Evolutionary conservation across 768 basidiomycete genomes (phyloP), one percentile per base, ranked within the genome.

Genomic region (Tulasnella calospora): DNA sequence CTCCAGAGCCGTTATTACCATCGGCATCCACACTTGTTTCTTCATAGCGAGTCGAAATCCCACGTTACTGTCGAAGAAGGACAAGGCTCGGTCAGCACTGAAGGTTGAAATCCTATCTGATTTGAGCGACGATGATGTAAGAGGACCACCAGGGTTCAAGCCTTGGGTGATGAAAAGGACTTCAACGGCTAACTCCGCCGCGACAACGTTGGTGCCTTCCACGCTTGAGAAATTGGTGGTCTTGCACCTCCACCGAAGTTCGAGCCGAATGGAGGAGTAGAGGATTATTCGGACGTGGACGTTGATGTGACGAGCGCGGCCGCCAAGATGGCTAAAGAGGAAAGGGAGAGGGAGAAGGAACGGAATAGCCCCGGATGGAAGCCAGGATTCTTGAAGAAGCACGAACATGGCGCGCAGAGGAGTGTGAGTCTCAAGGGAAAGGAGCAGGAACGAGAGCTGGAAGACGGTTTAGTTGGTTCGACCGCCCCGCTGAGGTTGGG

Each of bases 211-310:
- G 51, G 10, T 75, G 12, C 27, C 23, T 35, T 2, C 23, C 3
- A 40, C n/a, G 1, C 46, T 19, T 23, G 27, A 51, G 46, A 75
- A 7, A 1, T 17, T 51, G 41, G 2, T 17, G 36, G 46, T 27
- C 74, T 75, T 15, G 46, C 74, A 33, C 40, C 38, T 33, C 74
- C 40, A 23, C 41, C 41, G 23, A 75, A 23, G 46, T 57, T 75
- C 27, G 36, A 35, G 51, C 71, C 71, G 33, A 75, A 35, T 23
- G 35, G 35, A 51, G 46, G 47, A n/a, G 74, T 75, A 15, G 41
- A 46, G 35, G 74, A 57, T 21, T 75, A 75, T 38, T 75, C 74
- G 23, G 74, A 75, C 46, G 41, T 75, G 21, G 74, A 75, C 33
- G 44, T 27, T 6, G 74, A 75, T 47, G 74, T 75, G 30, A 21